Base-by-base conservation (phyloP, 116 monocot genomes). In the Posidonia oceanica region DNA sequence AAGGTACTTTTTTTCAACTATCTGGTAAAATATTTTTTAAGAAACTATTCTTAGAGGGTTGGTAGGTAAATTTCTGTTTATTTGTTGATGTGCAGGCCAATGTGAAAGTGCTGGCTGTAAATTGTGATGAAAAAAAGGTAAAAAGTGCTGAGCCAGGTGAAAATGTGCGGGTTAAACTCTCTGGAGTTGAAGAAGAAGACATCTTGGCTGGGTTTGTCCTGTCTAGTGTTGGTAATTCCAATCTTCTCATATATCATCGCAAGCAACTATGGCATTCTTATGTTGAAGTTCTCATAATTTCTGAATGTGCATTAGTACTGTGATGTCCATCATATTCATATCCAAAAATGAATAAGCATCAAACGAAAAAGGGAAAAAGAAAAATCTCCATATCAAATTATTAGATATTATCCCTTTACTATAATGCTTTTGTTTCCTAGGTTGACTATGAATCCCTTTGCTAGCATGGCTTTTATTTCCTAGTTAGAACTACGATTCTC, bases 161-260 rank as follows among this genome's bases (percentile, higher is more conserved):
- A 80, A 97, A 97, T 79, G 83, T 92, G 3, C 72, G 90, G 48
- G 87, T 97, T 40, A 89, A 86, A 71, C 71, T 97, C 58, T 70
- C 97, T 61, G 97, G 97, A 60, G 74, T 97, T 55, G 90, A 92
- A 59, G 97, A 97, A 59, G 97, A 97, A 71, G 97, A 97, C 71
- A 82, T 97, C 54, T 69, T 86, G 54, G 67, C 87, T 80, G 97
- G 97, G 52, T 97, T 97, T 89, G 93, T 97, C 15, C 89, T 97
- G 66, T 92, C 93, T 54, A 92, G 93, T 70, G 18, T 77, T 61
- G 80, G 96, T 97, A 91, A 70, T 81, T 77, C 22, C 41, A 36
- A 10, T 17, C 41, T 39, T 64, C 17, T 39, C 36, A 13, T 14
- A n/a, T 44, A 42, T 21, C 66, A 41, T 66, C 42, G 18, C 60